A percentile compares a stretch with the other conserved stretches of the same genome.
phyloP scores from a whole-genome alignment of 495 filamentous ascomycete genomes.

The Penicillium verhagenii region DNA sequence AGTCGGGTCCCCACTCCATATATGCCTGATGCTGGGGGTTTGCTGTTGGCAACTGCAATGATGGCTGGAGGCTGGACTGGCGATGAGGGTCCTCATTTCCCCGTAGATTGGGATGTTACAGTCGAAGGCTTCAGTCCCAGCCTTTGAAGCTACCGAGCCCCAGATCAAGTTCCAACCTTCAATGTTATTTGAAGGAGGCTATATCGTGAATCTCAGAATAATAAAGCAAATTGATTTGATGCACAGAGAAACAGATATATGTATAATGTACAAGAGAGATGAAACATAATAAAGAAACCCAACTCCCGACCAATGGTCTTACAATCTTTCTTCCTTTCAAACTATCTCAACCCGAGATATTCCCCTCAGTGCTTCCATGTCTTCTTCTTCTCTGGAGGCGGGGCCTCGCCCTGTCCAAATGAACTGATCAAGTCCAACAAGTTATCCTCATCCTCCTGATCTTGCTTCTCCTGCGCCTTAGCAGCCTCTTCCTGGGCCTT shows the following conservation, averaged over 20 bases:
- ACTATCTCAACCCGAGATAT: neutral
- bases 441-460: slow-evolving; percentile 53
- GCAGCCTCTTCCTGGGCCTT: slow-evolving; percentile 33
- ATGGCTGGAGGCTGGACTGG: slow-evolving; percentile 56
- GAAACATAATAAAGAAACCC: slow-evolving; percentile 15
- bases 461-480: slow-evolving; percentile 30
- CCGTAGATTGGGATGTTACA: neutral
- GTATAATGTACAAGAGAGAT: slow-evolving; percentile 31
- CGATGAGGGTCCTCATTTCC: slow-evolving; percentile 30
- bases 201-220: neutral
- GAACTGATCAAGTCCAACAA: slow-evolving; percentile 70
- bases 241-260: slow-evolving; percentile 15
- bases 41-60: slow-evolving; percentile 53
- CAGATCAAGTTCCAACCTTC: no score
- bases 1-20: slow-evolving; percentile 54
- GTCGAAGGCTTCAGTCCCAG: neutral
- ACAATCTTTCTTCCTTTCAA: neutral
- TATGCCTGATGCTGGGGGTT: slow-evolving; percentile 47
- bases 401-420: slow-evolving; percentile 49
- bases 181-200: no score
- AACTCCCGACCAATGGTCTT: slow-evolving; percentile 21
- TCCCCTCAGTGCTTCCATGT: slow-evolving; percentile 10
- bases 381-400: slow-evolving; percentile 34
- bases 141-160: no score
- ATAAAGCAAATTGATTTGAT: neutral